Base-by-base conservation (phyloP, 352 stramenopile genomes). In the Pythium oligandrum region DNA sequence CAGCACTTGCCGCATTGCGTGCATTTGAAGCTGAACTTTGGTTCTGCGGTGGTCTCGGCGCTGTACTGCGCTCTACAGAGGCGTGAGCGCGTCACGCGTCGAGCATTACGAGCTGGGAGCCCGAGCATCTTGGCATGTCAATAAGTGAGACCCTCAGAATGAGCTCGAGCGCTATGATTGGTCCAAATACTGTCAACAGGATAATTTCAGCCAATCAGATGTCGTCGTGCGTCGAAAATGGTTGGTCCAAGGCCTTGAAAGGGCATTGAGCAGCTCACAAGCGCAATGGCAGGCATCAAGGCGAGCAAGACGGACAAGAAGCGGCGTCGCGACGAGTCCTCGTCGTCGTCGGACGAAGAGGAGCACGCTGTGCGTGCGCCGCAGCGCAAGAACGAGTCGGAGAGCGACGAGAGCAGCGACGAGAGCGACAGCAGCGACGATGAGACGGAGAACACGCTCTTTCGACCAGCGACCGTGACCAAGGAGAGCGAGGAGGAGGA, bases 1-100 rank as follows among this genome's bases (percentile, higher is more conserved):
- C 82, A 93, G 59, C 82, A 93, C 55, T 88, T 86, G 66, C 78
- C 82, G 53, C 82, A 93, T 6, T 69, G 66, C 33, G 78, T 90
- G 61, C 82, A 93, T 32, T 69, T 71, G 62, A 93, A 93, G 10
- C 64, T 62, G 38, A 90, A 72, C 42, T 47, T 50, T 11, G 17
- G 78, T 71, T 7, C 69, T 51, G 0, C 75, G 17, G 17, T 26
- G 17, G 17, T 26, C 17, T 0, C 17, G 17, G 17, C 17, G 17
- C 17, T 26, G 17, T 26, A 26, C 17, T 26, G 17, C 17, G 17
- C 17, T 26, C 17, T 26, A 26, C 17, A 26, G 17, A 26, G 17
- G 17, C 17, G 17, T 26, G 17, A 26, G 17, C 17, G 17, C 17
- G 17, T 26, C 17, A 26, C 17, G 17, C 17, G 17, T 26, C 17